A percentile compares a stretch with the other conserved stretches of the same genome.
Evolutionary conservation across 257 asterid genomes (phyloP).

Genomic region (Penstemon eatonii): DNA sequence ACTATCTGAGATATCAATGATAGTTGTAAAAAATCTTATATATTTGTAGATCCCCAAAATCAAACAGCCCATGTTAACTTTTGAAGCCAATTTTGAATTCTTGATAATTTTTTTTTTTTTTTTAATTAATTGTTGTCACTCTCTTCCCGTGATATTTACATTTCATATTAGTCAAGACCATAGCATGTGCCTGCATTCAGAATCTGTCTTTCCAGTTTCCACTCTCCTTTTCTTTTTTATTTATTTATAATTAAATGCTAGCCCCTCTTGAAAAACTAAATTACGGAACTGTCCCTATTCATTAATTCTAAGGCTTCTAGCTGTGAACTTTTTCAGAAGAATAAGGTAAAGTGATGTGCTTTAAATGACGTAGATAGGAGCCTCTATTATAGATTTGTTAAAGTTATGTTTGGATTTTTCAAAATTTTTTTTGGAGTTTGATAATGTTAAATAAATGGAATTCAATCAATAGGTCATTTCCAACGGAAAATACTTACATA

Average conservation of each 20-base stretch:
- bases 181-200: constrained; percentile 24
- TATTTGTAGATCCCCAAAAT: constrained; percentile 19
- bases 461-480: too few species aligned
- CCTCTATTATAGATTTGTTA: too few species aligned
- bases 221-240: not conserved
- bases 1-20: not conserved
- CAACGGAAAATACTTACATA: too few species aligned
- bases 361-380: too few species aligned
- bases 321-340: too few species aligned
- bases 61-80: constrained; percentile 41
- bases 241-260: constrained; percentile 5
- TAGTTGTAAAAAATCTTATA: not conserved
- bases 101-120: not conserved
- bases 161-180: constrained; percentile 26
- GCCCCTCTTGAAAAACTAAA: constrained; percentile 13
- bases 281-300: constrained; percentile 4
- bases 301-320: not conserved
- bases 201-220: too few species aligned
- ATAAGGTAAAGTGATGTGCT: too few species aligned
- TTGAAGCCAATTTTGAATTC: constrained; percentile 11
- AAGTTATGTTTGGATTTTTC: too few species aligned
- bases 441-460: too few species aligned
- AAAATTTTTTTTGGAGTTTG: too few species aligned
- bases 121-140: not conserved
- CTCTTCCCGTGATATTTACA: constrained; percentile 15